These are phyloP conservation scores for Angomonas deanei DNA, from an alignment of 208 protist genomes.

Conservation along the genomic window DNA sequence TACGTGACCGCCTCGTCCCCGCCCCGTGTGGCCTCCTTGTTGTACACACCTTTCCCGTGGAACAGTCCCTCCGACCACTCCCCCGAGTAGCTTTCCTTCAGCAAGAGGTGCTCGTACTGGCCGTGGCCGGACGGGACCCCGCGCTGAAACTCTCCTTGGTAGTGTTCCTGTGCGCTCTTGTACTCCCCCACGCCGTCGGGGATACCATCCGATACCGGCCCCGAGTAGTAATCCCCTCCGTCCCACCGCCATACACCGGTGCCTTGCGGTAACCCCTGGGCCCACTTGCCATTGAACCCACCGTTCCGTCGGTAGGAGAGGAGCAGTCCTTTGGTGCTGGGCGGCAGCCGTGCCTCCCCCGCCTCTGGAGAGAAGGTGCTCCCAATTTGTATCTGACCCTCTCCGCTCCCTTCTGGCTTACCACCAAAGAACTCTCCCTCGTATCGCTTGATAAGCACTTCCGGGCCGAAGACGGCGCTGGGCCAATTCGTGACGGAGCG, in stretches of 20 bases:
- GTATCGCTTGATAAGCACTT: constrained; percentile 52
- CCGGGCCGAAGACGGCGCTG: constrained; percentile 7
- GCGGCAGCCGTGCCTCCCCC: constrained; percentile 10
- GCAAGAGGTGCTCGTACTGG: constrained; percentile 21
- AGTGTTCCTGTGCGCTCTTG: constrained; percentile 24
- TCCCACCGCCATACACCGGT: constrained; percentile 60
- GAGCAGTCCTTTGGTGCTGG: constrained; percentile 9
- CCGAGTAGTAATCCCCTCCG: constrained; percentile 56
- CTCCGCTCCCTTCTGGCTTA: constrained; percentile 55
- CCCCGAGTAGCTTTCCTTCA: constrained; percentile 41
- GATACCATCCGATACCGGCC: constrained; percentile 28
- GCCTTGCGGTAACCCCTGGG: constrained; percentile 49
- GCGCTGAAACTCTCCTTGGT: constrained; percentile 46
- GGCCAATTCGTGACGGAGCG: constrained; percentile 12
- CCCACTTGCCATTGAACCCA: constrained; percentile 63
- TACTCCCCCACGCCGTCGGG: constrained; percentile 50
- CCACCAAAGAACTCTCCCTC: constrained; percentile 67
- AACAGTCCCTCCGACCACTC: constrained; percentile 46
- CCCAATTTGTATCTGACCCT: constrained; percentile 32
- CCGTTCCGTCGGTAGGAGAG: constrained; percentile 36
- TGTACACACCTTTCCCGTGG: constrained; percentile 53
- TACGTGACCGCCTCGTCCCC: constrained; percentile 22
- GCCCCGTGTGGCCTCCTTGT: constrained; percentile 3
- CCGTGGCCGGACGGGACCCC: constrained; percentile 51
- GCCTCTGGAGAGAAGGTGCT: constrained; percentile 9